Evolutionary conservation across 106 monocot species (phyloP).

Genomic region (Dendrobium officinale): DNA sequence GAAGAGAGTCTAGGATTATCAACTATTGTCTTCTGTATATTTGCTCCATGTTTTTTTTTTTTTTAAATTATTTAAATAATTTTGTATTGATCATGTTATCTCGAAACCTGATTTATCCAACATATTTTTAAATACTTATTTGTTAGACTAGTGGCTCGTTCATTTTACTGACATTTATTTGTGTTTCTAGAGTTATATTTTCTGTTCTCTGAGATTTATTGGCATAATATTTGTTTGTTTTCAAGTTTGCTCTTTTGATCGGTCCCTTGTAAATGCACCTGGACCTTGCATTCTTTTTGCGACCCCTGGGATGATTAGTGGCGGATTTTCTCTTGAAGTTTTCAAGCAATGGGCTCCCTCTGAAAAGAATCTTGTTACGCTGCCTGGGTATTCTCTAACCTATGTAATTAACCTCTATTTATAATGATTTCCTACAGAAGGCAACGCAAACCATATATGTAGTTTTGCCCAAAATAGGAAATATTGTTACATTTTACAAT

Average conservation of each 20-base stretch:
- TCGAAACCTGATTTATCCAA: neutral
- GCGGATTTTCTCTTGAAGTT: conserved; percentile 97
- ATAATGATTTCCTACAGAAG: neutral
- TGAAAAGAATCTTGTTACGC: conserved; percentile 78
- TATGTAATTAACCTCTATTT: conserved; percentile 1
- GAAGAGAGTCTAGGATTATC: neutral
- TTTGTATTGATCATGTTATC: neutral
- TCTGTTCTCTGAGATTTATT: neutral
- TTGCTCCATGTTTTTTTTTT: neutral
- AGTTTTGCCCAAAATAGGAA: neutral
- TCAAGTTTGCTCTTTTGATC: conserved; percentile 63
- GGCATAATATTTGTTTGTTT: neutral
- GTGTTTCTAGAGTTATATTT: neutral
- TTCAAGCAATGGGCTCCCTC: conserved; percentile 99
- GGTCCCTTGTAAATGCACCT: conserved; percentile 70
- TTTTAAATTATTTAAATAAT: neutral
- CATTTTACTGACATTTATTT: neutral
- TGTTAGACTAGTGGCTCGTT: neutral
- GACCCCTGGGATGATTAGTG: conserved; percentile 97
- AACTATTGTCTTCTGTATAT: neutral
- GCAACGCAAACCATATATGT: neutral
- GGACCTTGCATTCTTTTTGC: conserved; percentile 98
- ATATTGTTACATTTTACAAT: neutral
- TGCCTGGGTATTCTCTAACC: conserved; percentile 59
- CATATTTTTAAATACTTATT: neutral